phyloP scores from a whole-genome alignment of 2,329 filamentous ascomycete genomes.

The Cryphonectria carpinicola region DNA sequence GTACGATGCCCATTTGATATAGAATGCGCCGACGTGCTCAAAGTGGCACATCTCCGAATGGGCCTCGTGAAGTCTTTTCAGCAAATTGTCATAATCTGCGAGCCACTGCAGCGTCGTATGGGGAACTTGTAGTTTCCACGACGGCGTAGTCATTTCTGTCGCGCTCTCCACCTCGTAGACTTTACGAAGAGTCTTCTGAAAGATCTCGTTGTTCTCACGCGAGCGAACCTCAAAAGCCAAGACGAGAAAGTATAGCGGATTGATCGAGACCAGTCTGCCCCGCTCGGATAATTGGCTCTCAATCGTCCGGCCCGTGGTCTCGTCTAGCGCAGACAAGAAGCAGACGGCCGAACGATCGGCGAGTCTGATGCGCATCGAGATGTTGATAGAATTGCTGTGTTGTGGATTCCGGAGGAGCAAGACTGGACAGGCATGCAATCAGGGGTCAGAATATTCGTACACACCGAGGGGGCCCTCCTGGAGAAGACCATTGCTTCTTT shows the following conservation, averaged over 20 bases:
- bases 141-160: constrained; percentile 18
- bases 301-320: neutral
- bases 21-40: constrained; percentile 10
- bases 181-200: constrained; percentile 13
- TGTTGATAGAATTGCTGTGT: constrained; percentile 12
- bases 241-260: constrained; percentile 17
- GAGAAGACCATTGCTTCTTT: neutral
- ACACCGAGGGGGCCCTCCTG: too few relatives aligned
- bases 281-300: neutral
- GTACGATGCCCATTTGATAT: constrained; percentile 10
- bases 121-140: constrained; percentile 16
- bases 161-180: constrained; percentile 18
- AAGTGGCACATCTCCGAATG: constrained; percentile 22
- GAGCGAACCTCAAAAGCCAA: constrained; percentile 13
- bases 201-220: constrained; percentile 11
- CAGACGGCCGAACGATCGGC: constrained; percentile 13
- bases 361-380: constrained; percentile 19
- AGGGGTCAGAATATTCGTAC: neutral
- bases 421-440: neutral
- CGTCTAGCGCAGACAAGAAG: constrained; percentile 9
- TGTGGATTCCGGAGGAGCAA: constrained; percentile 14
- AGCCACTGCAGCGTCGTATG: constrained; percentile 14
- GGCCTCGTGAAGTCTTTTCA: constrained; percentile 11
- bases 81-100: constrained; percentile 15
- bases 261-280: neutral